Evolutionary conservation across 2,329 filamentous ascomycete species (phyloP), one percentile per base, ranked within the genome.

Genomic region (Grosmannia clavigera): DNA sequence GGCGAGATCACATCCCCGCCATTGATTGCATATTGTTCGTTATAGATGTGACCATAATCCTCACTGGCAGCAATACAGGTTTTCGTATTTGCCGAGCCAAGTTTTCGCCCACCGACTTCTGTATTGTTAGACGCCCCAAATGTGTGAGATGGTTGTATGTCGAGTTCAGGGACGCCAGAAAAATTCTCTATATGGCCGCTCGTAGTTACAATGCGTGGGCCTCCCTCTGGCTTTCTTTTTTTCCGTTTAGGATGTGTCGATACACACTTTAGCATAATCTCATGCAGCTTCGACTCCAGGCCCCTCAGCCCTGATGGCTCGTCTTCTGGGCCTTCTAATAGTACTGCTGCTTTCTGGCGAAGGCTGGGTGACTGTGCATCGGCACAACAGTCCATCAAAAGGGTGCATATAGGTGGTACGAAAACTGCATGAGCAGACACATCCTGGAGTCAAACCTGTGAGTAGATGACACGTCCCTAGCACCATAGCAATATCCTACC

Each of bases 291-390:
- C 0, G 57, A n/a, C 5, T 50, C 31, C 3, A 61, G 27, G 1
- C 9, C 50, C 2, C 11, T 3, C 10, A 19, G 7, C 16, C n/a
- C 1, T 6, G 7, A 5, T 3, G 3, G 12, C 12, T 16, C 22
- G 33, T 19, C 9, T 11, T 43, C 27, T 19, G 35, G 3, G 2
- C 7, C 48, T 7, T 10, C 22, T 3, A 35, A 25, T 12, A 62
- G 3, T 2, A 46, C 58, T 9, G 58, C 55, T 2, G 46, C 57
- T 25, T 63, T 67, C 3, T 57, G 55, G 10, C 61, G 59, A 27
- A 66, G 33, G 2, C 60, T 58, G 1, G 63, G 33, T 2, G 64
- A 61, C 48, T 65, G 61, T 11, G 63, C 65, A 31, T 59, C 27
- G 22, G 55, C 31, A 19, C 58, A 59, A 3, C 62, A 58, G 27